These are phyloP conservation scores for Striga hermonthica DNA, from an alignment of 305 asterid genomes.

Conservation along the genomic window DNA sequence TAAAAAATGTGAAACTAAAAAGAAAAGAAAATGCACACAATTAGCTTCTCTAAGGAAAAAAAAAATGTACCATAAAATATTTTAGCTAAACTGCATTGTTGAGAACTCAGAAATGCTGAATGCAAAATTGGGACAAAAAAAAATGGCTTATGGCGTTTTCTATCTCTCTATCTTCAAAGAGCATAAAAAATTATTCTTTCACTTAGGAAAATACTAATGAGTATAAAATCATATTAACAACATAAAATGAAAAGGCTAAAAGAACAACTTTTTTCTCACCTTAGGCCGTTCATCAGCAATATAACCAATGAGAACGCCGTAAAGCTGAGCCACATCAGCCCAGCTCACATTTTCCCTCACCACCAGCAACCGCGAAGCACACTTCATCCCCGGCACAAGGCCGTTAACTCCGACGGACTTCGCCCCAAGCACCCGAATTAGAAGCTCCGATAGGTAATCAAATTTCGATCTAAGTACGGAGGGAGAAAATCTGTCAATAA, in stretches of 20 bases:
- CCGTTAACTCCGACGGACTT: conserved; percentile 52
- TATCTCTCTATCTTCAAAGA: neutral
- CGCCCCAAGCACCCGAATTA: conserved; percentile 39
- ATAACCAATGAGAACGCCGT: conserved; percentile 46
- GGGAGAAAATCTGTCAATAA: conserved; percentile 38
- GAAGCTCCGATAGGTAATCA: conserved; percentile 50
- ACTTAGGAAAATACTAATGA: neutral
- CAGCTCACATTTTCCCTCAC: conserved; percentile 56
- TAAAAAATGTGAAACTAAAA: neutral
- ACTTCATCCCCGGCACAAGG: conserved; percentile 56
- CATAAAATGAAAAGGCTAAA: neutral
- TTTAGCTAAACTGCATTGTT: neutral
- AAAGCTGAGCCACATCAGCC: conserved; percentile 60
- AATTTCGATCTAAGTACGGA: conserved; percentile 47
- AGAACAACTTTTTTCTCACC: conserved; percentile 37
- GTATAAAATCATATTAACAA: neutral
- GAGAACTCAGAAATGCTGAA: neutral
- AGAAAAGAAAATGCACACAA: neutral
- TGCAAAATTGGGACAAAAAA: neutral
- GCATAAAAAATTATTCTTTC: conserved; percentile 3
- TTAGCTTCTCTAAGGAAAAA: neutral
- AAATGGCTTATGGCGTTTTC: conserved; percentile 12
- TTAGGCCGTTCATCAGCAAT: conserved; percentile 59
- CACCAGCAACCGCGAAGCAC: conserved; percentile 48
- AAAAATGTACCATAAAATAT: neutral